Base-by-base conservation (phyloP, 2,329 filamentous ascomycete genomes). In the Diaporthe nobilis region DNA sequence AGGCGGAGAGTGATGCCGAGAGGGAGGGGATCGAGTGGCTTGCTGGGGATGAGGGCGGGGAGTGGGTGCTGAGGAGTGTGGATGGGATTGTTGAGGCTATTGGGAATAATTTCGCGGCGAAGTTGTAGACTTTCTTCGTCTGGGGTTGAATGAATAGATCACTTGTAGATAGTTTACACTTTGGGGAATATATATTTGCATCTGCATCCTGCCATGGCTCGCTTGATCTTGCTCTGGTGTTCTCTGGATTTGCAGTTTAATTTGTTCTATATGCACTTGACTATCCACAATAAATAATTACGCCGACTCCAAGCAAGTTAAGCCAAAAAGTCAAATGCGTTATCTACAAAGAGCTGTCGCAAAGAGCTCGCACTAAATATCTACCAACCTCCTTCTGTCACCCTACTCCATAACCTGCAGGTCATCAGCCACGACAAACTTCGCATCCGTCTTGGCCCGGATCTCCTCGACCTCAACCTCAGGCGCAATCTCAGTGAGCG, bases 391-490 rank as follows among this genome's bases (percentile, higher is more conserved):
- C 3, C 31, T 22, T 12, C 57, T 37, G 3, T 15, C 4, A 34
- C 22, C 61, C 61, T 79, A 86, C 77, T 85, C 85, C 85, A 87
- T 83, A 3, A 84, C 84, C 78, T 88, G 87, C 60, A 94, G 73
- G 39, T 91, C 82, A 47, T 91, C 86, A 0, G 91, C 91, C 58
- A 95, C 89, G 6, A 83, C 82, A 81, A 95, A 95, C 53, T 88
- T 86, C 0, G 94, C 93, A 71, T 91, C 92, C 1, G 94, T 95
- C 87, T 94, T 94, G 78, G 86, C 86, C 84, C 86, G 90, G 4
- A 95, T 88, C 77, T 94, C 91, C 44, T 95, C 92, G 1, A 95
- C 87, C 17, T 88, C 88, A 0, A 94, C 90, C 0, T 91, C 92
- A 1, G 92, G 91, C 1, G 93, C 93, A 22, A 94, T 82, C 84